phyloP scores from a whole-genome alignment of 805 yeast species.

The Tetrapisispora namnaoensis region DNA sequence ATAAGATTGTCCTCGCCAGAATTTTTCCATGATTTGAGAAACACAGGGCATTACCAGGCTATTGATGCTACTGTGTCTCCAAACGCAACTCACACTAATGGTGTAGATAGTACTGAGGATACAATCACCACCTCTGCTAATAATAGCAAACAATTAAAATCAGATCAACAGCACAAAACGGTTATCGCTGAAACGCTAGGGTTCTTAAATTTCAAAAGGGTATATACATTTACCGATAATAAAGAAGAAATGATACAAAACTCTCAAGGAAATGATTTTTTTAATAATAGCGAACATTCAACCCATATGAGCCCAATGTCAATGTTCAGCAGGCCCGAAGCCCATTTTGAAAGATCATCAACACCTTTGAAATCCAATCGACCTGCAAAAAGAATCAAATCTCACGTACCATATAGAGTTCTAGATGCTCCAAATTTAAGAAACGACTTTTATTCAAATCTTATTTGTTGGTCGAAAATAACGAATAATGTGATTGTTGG shows the following conservation, averaged over 20 bases:
- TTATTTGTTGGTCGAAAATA: conserved; percentile 58
- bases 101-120: background rate
- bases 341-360: conserved; percentile 3
- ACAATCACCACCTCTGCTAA: background rate
- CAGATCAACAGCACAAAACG: conserved; percentile 24
- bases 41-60: conserved; percentile 18
- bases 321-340: conserved; percentile 8
- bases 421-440: conserved; percentile 62
- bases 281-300: conserved; percentile 13
- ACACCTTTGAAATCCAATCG: conserved; percentile 3
- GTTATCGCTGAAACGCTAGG: conserved; percentile 44
- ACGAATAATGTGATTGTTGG: conserved; percentile 56
- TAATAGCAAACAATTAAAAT: conserved; percentile 2
- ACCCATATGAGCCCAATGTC: conserved; percentile 16
- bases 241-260: background rate
- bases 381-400: conserved; percentile 24
- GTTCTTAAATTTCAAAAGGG: conserved; percentile 33
- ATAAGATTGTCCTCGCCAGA: conserved; percentile 26
- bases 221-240: conserved; percentile 28
- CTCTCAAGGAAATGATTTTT: conserved; percentile 1
- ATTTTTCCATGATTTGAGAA: conserved; percentile 18
- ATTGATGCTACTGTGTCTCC: conserved; percentile 5
- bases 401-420: conserved; percentile 40
- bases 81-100: background rate
- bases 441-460: conserved; percentile 70